Percentiles rank a stretch among this genome's conserved stretches.
These are phyloP conservation scores for Caryopteris hybrid DNA, from an alignment of 305 asterid species.

Conservation along the genomic window DNA sequence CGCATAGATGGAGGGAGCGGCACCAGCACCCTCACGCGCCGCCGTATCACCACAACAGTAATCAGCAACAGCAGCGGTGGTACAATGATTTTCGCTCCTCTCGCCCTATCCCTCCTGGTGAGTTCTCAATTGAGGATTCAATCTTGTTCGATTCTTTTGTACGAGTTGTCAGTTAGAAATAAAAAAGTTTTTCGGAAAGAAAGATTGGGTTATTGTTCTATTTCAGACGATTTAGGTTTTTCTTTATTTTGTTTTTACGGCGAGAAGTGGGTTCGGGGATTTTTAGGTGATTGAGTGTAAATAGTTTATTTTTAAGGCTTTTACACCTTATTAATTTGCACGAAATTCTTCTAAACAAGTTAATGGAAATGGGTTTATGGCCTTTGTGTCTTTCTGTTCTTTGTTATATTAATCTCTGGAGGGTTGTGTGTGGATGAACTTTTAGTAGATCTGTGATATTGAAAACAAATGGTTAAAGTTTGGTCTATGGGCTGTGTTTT, in stretches of 20 bases:
- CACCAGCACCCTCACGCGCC: slow-evolving; percentile 51
- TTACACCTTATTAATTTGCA: background rate
- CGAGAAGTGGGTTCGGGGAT: slow-evolving; percentile 2
- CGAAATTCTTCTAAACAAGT: slow-evolving; percentile 2
- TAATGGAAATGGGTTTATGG: slow-evolving; percentile 11
- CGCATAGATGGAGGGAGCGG: slow-evolving; percentile 67
- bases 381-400: background rate
- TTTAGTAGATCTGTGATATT: slow-evolving; percentile 54
- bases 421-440: slow-evolving; percentile 16
- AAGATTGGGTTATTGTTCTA: background rate
- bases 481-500: slow-evolving; percentile 13
- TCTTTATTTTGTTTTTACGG: background rate
- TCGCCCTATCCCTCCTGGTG: slow-evolving; percentile 72
- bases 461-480: slow-evolving; percentile 3
- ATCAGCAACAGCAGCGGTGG: slow-evolving; percentile 47
- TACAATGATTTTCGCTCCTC: slow-evolving; percentile 66
- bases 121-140: slow-evolving; percentile 25
- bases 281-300: background rate
- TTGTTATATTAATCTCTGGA: background rate
- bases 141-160: background rate
- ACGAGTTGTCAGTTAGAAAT: background rate
- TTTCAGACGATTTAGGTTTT: slow-evolving; percentile 3
- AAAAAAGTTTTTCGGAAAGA: background rate
- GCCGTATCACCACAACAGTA: slow-evolving; percentile 43
- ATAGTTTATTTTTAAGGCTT: background rate